Base-by-base conservation (phyloP, 1,139 yeast species). In the Lodderomyces parapsilosis region DNA sequence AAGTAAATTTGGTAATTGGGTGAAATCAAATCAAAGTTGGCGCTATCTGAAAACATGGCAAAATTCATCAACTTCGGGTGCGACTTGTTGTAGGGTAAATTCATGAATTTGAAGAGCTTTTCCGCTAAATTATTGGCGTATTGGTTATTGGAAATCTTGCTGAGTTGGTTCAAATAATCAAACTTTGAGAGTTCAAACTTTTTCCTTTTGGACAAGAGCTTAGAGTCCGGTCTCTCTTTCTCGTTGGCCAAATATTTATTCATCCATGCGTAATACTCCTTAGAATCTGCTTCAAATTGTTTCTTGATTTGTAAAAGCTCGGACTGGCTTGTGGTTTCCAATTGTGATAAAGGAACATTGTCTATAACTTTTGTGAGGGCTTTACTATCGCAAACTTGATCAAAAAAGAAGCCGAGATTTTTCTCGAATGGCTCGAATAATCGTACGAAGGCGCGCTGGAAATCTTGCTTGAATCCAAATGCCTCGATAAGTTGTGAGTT, bases 241-340 rank as follows among this genome's bases (percentile, higher is more conserved):
- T 84, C 88, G 50, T 82, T 81, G 7, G 88, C 71, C 38, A 86
- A 63, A 50, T 83, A 81, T 48, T 85, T 78, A 41, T 85, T 78
- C 35, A 85, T 64, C 90, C 93, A 86, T 32, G 78, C 77, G 57
- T 88, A 87, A 58, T 79, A 88, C 43, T 83, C 89, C 47, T 82
- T 78, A 1, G 90, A 80, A 48, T 81, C 85, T 41, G 78, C 85
- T 54, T 86, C 94, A 60, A 86, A 86, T 36, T 71, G 76, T 44
- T 80, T 76, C 53, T 74, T 77, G 40, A 71, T 45, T 15, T 44
- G 47, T 14, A 42, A 40, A 25, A 58, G 40, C 39, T 61, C 66
- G 32, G 53, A 47, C 41, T 55, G 52, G 17, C 33, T 39, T 3
- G 39, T 10, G 6, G 40, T 25, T n/a, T 45, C 50, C 9, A 36